These are phyloP conservation scores for Plasmodium yoelii DNA, from an alignment of 169 alveolate genomes.

Conservation along the genomic window DNA sequence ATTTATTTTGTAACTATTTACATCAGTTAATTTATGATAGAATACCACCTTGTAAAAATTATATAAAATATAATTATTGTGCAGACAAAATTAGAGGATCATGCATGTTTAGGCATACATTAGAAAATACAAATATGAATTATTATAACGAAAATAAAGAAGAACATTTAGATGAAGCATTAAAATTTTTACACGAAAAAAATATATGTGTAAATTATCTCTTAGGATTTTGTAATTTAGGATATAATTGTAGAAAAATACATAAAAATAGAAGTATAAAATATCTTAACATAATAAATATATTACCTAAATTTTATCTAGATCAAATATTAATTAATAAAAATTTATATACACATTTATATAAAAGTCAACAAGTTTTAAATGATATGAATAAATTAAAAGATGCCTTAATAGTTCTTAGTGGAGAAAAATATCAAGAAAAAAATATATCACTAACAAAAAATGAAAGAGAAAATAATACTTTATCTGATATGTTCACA, in stretches of 20 bases:
- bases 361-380: constrained; percentile 16
- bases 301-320: constrained; percentile 46
- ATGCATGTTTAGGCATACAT: constrained; percentile 82
- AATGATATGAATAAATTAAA: constrained; percentile 58
- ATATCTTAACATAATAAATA: constrained; percentile 39
- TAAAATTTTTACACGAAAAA: constrained; percentile 73
- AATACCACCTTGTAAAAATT: constrained; percentile 91
- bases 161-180: constrained; percentile 50
- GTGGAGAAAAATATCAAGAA: constrained; percentile 57
- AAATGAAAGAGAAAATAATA: constrained; percentile 3
- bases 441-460: not conserved
- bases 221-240: constrained; percentile 88
- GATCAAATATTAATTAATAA: constrained; percentile 50
- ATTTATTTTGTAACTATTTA: constrained; percentile 93
- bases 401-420: constrained; percentile 51
- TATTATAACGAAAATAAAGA: constrained; percentile 20
- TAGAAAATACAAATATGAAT: constrained; percentile 14
- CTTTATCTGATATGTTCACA: not conserved
- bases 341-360: constrained; percentile 37
- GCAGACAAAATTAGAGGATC: constrained; percentile 89
- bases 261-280: constrained; percentile 76
- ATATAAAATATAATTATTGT: constrained; percentile 88
- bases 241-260: constrained; percentile 82
- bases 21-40: constrained; percentile 91
- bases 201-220: constrained; percentile 82